Evolutionary conservation across 1,284 basidiomycete genomes (phyloP), one percentile per base, ranked within the genome.

Genomic region (Jaminaea rosea): DNA sequence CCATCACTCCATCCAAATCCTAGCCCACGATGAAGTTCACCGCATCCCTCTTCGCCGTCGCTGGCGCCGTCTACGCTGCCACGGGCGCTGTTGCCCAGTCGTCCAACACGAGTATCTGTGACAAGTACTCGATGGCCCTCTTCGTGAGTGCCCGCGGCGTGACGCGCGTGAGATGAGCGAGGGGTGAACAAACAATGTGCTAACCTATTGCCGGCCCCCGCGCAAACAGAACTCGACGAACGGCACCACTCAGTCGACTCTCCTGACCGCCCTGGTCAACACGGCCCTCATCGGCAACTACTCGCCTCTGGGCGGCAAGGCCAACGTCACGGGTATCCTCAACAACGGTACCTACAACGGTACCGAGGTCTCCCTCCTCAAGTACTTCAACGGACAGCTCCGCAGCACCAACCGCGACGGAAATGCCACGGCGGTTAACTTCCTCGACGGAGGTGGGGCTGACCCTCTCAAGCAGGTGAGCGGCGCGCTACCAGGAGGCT

Each of bases 371-470:
- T 36, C 26, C 47, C 52, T 59, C 23, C 23, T 53, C 57, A 29
- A 55, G 45, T 56, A 55, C 52, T 56, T 56, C 31, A 31, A 56
- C 32, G 54, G 54, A 26, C 46, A 37, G 17, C 36, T 60, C 37
- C 36, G 34, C 15, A 46, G 53, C 26, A 60, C 58, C 34, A 60
- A 60, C 47, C 19, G 10, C 21, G 41, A 50, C 32, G 29, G 29
- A 8, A 17, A 24, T 13, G 58, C 53, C 31, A 23, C n/a, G 9
- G 37, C 44, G 17, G 45, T 32, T n/a, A 15, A 36, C 10, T 26
- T 60, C 44, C 56, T 60, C 13, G 58, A 60, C 41, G 58, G 59
- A 32, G 39, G 37, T 39, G 58, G 57, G 36, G 58, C 58, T 15
- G 44, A 17, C 13, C 58, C 58, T 6, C 49, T 60, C 17, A 57